Percentiles rank a stretch among this genome's conserved stretches.
These are phyloP conservation scores for Xylariaceae sp. DNA, from an alignment of 2,329 filamentous ascomycete genomes.

Conservation along the genomic window DNA sequence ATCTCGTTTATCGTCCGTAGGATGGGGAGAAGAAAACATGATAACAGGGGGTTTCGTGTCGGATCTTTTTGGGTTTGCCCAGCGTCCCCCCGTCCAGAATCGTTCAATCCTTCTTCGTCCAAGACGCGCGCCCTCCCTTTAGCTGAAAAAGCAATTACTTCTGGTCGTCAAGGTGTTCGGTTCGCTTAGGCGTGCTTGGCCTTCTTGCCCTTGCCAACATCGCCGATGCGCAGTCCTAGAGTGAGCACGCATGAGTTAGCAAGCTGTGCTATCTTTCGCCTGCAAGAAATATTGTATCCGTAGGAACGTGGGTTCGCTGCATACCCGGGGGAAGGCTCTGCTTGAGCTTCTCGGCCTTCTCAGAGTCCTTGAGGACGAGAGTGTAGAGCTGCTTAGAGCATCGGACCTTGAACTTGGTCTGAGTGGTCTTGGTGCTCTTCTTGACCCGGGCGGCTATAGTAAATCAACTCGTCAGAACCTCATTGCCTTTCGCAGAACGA, in stretches of 20 bases:
- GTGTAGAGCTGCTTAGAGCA: slow-evolving; percentile 97
- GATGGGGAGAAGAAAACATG: slow-evolving; percentile 1
- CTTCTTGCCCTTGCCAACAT: slow-evolving; percentile 52
- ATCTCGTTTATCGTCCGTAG: slow-evolving; percentile 16
- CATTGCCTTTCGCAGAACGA: slow-evolving; percentile 9
- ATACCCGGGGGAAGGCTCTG: slow-evolving; percentile 95
- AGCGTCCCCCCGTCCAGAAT: slow-evolving; percentile 4
- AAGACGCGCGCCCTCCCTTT: background rate
- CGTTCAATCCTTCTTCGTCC: slow-evolving; percentile 4
- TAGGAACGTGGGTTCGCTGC: slow-evolving; percentile 33
- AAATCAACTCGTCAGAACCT: slow-evolving; percentile 29
- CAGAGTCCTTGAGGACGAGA: slow-evolving; percentile 93
- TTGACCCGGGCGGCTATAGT: slow-evolving; percentile 78
- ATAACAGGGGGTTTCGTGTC: background rate
- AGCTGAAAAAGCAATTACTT: background rate
- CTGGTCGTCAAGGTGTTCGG: slow-evolving; percentile 12
- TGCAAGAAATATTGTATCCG: background rate
- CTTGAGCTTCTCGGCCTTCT: slow-evolving; percentile 99
- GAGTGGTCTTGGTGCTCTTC: slow-evolving; percentile 84
- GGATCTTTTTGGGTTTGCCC: slow-evolving; percentile 19
- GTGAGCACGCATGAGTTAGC: slow-evolving; percentile 16
- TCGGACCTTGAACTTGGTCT: slow-evolving; percentile 99
- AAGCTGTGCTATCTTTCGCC: background rate
- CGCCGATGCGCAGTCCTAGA: slow-evolving; percentile 48
- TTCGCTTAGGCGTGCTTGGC: slow-evolving; percentile 36